A percentile compares a stretch with the other conserved stretches of the same genome.
Conservation (phyloP, 2,329 filamentous ascomycete genomes). For the Aureobasidium leucospermi region DNA sequence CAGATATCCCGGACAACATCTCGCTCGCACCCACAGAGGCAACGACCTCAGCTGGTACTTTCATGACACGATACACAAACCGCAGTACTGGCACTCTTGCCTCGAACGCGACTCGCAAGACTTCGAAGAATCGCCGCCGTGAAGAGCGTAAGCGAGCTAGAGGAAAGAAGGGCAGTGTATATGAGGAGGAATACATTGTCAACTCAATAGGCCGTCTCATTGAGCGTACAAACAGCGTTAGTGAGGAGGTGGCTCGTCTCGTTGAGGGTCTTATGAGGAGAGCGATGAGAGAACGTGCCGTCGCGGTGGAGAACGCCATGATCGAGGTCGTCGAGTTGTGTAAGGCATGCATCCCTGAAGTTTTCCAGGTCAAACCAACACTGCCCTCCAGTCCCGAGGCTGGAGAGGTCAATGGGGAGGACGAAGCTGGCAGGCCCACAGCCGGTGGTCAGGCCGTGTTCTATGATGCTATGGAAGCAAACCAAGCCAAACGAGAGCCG, state of each 20-base stretch:
- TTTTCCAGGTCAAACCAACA: slow-evolving; percentile 48
- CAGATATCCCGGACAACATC: slow-evolving; percentile 82
- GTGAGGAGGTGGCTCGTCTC: slow-evolving; percentile 65
- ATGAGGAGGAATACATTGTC: slow-evolving; percentile 95
- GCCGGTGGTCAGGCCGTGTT: slow-evolving; percentile 38
- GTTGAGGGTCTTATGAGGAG: slow-evolving; percentile 71
- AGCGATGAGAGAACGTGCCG: slow-evolving; percentile 80
- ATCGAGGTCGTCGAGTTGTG: slow-evolving; percentile 68
- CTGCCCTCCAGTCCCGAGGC: neutral
- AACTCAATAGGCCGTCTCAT: slow-evolving; percentile 78
- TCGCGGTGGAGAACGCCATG: slow-evolving; percentile 67
- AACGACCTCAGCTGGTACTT: slow-evolving; percentile 63
- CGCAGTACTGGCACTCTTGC: slow-evolving; percentile 62
- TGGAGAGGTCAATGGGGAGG: slow-evolving; percentile 14
- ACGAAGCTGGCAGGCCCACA: slow-evolving; percentile 16
- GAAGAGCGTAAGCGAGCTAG: slow-evolving; percentile 93
- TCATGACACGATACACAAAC: slow-evolving; percentile 89
- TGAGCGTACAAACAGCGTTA: slow-evolving; percentile 67
- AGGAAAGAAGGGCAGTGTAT: slow-evolving; percentile 93
- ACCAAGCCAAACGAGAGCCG: slow-evolving; percentile 32
- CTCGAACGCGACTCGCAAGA: slow-evolving; percentile 68
- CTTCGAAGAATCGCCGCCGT: slow-evolving; percentile 76
- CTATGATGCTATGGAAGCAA: slow-evolving; percentile 36
- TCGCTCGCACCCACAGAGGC: slow-evolving; percentile 81
- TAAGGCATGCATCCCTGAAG: slow-evolving; percentile 57